Evolutionary conservation across 2,329 filamentous ascomycete species (phyloP).

Genomic region (Rhinocladiella similis): DNA sequence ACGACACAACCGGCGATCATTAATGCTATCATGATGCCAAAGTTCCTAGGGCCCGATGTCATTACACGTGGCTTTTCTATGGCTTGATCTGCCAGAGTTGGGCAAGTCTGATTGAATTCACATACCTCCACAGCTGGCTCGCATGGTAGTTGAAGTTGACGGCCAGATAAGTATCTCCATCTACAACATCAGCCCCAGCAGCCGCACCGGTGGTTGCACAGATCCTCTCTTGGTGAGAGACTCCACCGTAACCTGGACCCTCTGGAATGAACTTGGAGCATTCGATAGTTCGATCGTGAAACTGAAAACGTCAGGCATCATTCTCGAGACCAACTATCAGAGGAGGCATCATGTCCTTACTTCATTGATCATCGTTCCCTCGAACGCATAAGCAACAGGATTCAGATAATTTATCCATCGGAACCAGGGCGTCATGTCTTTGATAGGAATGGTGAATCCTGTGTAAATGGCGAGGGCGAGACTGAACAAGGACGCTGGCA

Average conservation of each 20-base stretch:
- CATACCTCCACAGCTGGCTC: slow-evolving; percentile 62
- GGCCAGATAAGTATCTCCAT: slow-evolving; percentile 61
- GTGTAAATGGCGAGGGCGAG: slow-evolving; percentile 41
- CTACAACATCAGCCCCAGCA: slow-evolving; percentile 55
- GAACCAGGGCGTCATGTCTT: neutral
- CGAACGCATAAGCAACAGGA: slow-evolving; percentile 41
- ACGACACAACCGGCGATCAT: slow-evolving; percentile 37
- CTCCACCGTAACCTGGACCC: slow-evolving; percentile 47
- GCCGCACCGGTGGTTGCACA: slow-evolving; percentile 53
- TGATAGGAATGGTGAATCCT: slow-evolving; percentile 43
- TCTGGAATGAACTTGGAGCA: slow-evolving; percentile 55
- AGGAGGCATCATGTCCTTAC: too few species aligned
- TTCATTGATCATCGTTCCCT: slow-evolving; percentile 40
- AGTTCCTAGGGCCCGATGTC: too few species aligned
- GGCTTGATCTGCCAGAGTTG: slow-evolving; percentile 44
- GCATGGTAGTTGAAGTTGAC: slow-evolving; percentile 58
- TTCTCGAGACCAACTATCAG: too few species aligned
- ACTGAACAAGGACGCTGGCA: slow-evolving; percentile 45
- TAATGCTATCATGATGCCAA: slow-evolving; percentile 68
- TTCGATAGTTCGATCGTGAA: slow-evolving; percentile 30
- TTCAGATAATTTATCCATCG: slow-evolving; percentile 61
- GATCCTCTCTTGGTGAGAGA: slow-evolving; percentile 70
- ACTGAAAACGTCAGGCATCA: too few species aligned
- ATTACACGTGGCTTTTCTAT: too few species aligned
- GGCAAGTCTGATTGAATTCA: too few species aligned